These are phyloP conservation scores for Jamesozyma gamospora DNA, from an alignment of 805 yeast genomes.

Conservation along the genomic window DNA sequence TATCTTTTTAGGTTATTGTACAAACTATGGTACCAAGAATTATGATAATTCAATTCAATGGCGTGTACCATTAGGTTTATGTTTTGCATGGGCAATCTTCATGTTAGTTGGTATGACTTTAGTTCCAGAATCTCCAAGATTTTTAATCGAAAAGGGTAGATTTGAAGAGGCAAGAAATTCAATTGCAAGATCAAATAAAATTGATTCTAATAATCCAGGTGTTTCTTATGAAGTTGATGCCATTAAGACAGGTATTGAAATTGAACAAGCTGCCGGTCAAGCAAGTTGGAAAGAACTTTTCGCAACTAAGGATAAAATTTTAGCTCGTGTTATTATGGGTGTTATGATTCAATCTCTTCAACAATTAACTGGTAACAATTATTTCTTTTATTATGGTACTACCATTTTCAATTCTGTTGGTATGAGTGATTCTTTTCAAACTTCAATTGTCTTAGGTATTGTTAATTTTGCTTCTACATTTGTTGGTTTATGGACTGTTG, in stretches of 20 bases:
- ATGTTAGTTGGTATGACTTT: slow-evolving; percentile 1
- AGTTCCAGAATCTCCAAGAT: slow-evolving; percentile 1
- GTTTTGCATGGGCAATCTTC: slow-evolving; percentile 2
- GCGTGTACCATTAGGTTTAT: slow-evolving; percentile 1
- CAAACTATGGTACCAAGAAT: slow-evolving; percentile 1
- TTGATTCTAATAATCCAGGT: neutral
- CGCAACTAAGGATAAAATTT: neutral
- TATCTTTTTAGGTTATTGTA: slow-evolving; percentile 1
- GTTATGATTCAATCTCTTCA: neutral
- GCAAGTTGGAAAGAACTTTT: slow-evolving; percentile 1
- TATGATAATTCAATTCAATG: slow-evolving; percentile 1
- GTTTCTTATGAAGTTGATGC: neutral
- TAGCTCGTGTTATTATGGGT: slow-evolving; percentile 1
- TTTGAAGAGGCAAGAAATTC: neutral
- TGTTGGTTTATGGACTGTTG: slow-evolving; percentile 1
- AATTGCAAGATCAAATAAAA: slow-evolving; percentile 1
- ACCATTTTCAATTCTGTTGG: neutral
- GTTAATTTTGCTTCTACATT: slow-evolving; percentile 1
- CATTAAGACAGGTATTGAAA: neutral
- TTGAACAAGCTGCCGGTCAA: neutral
- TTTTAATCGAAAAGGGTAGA: neutral
- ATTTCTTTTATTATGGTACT: slow-evolving; percentile 1
- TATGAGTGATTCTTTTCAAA: neutral
- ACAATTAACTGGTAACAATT: slow-evolving; percentile 1
- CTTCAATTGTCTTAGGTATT: neutral